Evolutionary conservation across 352 stramenopile species (phyloP).

Genomic region (Phytophthora pistaciae): DNA sequence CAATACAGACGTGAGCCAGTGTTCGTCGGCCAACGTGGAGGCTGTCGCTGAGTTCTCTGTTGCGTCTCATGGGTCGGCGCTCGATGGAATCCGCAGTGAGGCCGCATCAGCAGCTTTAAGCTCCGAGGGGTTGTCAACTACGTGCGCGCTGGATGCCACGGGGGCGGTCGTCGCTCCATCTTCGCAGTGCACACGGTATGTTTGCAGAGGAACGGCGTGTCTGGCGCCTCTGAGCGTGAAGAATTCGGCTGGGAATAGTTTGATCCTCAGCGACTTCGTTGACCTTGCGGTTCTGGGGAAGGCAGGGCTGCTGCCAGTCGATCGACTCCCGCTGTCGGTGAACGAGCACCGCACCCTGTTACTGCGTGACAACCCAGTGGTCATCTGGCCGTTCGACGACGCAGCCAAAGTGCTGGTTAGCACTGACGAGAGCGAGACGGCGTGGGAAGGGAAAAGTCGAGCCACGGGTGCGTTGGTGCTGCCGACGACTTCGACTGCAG

Average conservation of each 20-base stretch:
- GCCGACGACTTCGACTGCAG: slow-evolving; percentile 1
- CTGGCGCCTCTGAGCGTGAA: slow-evolving; percentile 17
- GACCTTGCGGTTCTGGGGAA: slow-evolving; percentile 60
- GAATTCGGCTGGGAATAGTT: slow-evolving; percentile 20
- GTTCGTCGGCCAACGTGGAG: slow-evolving; percentile 38
- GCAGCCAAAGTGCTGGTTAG: slow-evolving; percentile 33
- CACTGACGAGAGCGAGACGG: slow-evolving; percentile 8
- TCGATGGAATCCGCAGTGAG: slow-evolving; percentile 42
- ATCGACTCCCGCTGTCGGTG: slow-evolving; percentile 53
- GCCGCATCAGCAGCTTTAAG: slow-evolving; percentile 19
- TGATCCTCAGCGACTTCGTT: slow-evolving; percentile 64
- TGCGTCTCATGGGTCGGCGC: slow-evolving; percentile 42
- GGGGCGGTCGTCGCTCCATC: slow-evolving; percentile 25
- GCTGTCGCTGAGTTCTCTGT: slow-evolving; percentile 53
- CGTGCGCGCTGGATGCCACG: slow-evolving; percentile 40
- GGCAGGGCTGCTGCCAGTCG: slow-evolving; percentile 43
- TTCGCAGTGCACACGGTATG: slow-evolving; percentile 25
- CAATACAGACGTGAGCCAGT: slow-evolving; percentile 47
- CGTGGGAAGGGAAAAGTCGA: slow-evolving; percentile 9
- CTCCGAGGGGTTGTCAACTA: background rate
- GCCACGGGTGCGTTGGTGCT: slow-evolving; percentile 23
- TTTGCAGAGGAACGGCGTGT: slow-evolving; percentile 45
- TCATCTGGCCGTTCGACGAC: slow-evolving; percentile 67
- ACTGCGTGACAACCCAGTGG: slow-evolving; percentile 70
- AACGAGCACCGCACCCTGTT: slow-evolving; percentile 63